Evolutionary conservation across 768 basidiomycete species (phyloP).

Genomic region (Rhodotorula taiwanensis): DNA sequence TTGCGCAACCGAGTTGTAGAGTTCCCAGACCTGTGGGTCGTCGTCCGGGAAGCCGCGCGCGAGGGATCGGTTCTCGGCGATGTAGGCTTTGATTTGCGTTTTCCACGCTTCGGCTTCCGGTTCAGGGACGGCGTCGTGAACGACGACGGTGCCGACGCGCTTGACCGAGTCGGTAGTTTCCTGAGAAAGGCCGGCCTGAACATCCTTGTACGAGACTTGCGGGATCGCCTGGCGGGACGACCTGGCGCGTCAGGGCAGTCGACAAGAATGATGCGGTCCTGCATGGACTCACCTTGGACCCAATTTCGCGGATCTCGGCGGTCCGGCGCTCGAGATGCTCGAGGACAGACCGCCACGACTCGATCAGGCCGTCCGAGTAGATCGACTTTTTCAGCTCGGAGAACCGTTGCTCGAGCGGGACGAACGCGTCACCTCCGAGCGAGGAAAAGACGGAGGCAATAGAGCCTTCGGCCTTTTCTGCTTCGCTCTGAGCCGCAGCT

Average conservation of each 20-base stretch:
- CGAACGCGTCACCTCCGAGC: slow-evolving; percentile 46
- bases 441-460: slow-evolving; percentile 53
- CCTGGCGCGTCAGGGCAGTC: too few species aligned
- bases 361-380: slow-evolving; percentile 42
- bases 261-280: too few species aligned
- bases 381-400: slow-evolving; percentile 56
- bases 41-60: slow-evolving; percentile 29
- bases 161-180: slow-evolving; percentile 20
- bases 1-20: slow-evolving; percentile 64
- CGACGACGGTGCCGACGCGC: slow-evolving; percentile 55
- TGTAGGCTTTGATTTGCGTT: slow-evolving; percentile 47
- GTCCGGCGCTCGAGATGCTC: slow-evolving; percentile 51
- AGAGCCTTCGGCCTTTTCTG: slow-evolving; percentile 43
- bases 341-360: slow-evolving; percentile 57
- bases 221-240: slow-evolving; percentile 48
- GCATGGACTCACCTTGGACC: neutral
- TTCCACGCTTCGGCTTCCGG: slow-evolving; percentile 45
- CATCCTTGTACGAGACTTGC: slow-evolving; percentile 45
- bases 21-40: slow-evolving; percentile 55
- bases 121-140: slow-evolving; percentile 55
- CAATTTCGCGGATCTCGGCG: slow-evolving; percentile 50
- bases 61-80: slow-evolving; percentile 39
- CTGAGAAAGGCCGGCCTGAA: neutral
- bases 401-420: slow-evolving; percentile 56
- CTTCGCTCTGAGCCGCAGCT: too few species aligned